Evolutionary conservation across 2,329 filamentous ascomycete genomes (phyloP).

Genomic region (Fusarium falciforme): DNA sequence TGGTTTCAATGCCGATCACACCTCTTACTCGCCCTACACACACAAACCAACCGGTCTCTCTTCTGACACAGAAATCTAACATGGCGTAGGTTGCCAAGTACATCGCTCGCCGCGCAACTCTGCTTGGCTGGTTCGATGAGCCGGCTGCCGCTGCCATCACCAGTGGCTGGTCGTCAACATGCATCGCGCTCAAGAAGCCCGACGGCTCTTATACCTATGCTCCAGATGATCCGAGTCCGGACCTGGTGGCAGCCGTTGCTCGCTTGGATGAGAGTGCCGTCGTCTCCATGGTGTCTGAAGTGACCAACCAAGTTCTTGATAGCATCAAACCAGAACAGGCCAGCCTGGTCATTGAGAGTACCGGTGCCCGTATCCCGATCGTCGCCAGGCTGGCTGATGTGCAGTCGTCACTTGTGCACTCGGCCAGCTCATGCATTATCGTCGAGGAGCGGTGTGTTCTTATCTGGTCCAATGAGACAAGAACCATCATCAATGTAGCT

Average conservation of each 20-base stretch:
- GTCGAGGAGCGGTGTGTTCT: constrained; percentile 37
- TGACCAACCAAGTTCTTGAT: constrained; percentile 34
- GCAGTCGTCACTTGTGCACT: constrained; percentile 20
- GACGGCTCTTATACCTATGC: constrained; percentile 35
- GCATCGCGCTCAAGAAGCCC: constrained; percentile 39
- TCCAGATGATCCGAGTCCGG: constrained; percentile 38
- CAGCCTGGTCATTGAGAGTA: constrained; percentile 32
- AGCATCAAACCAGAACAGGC: constrained; percentile 34
- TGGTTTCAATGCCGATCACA: not conserved
- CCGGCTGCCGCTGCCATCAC: constrained; percentile 30
- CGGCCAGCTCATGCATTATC: constrained; percentile 38
- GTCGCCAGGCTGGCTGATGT: constrained; percentile 32
- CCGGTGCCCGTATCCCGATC: constrained; percentile 40
- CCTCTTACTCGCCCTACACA: not conserved
- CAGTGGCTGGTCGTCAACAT: constrained; percentile 42
- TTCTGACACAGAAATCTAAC: constrained; percentile 4
- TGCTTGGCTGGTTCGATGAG: constrained; percentile 44
- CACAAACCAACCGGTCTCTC: not conserved
- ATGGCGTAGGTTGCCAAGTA: constrained; percentile 38
- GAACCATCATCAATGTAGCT: constrained; percentile 36
- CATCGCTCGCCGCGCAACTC: constrained; percentile 40
- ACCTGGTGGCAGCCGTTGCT: constrained; percentile 32
- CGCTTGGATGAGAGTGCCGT: constrained; percentile 36
- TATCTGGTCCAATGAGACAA: constrained; percentile 40
- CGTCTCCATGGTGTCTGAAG: constrained; percentile 42